Base-by-base conservation (phyloP, 169 alveolate genomes). In the Eimeria maxima region DNA sequence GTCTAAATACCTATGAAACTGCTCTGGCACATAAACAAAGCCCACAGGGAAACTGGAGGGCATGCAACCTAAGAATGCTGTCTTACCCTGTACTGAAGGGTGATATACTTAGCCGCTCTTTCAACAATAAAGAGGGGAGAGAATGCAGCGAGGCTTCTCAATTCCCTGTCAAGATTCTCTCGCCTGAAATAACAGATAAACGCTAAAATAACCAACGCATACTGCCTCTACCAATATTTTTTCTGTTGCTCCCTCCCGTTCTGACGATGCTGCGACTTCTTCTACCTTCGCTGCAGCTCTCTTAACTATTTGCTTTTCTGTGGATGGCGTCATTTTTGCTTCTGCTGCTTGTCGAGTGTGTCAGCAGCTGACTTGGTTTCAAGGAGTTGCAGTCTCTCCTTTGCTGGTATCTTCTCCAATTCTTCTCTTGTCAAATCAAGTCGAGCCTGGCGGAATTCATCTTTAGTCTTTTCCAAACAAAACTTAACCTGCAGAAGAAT, bases 71-170 rank as follows among this genome's bases (percentile, higher is more conserved):
- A 44, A 76, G 4, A 16, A 44, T 18, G 44, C 24, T 76, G 42
- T 60, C 96, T 22, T 65, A 93, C 96, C 55, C 90, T 78, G 87
- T 93, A 93, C 42, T 93, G 96, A 29, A 93, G 93, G 27, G 96
- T 81, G 73, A 93, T 80, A 29, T 93, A 93, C 80, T 93, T 93
- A 42, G 96, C 87, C 5, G 96, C 74, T 18, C 96, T 33, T 42
- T 93, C 96, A 42, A 93, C 96, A 53, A 93, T 93, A 83, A 93
- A 93, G 11, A 93, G 96, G n/a, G 96, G 96, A 10, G 96, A 93
- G 47, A 93, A 93, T 8, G 96, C 96, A 22, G 96, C 96, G n/a
- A 93, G 76, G n/a, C 96, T 80, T 18, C 87, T 67, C 78, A 93
- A 29, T 67, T 93, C 93, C 24, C 96, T 50, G 45, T 93, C 96